phyloP scores from a whole-genome alignment of 2,329 filamentous ascomycete genomes.

The Phoma sp. region DNA sequence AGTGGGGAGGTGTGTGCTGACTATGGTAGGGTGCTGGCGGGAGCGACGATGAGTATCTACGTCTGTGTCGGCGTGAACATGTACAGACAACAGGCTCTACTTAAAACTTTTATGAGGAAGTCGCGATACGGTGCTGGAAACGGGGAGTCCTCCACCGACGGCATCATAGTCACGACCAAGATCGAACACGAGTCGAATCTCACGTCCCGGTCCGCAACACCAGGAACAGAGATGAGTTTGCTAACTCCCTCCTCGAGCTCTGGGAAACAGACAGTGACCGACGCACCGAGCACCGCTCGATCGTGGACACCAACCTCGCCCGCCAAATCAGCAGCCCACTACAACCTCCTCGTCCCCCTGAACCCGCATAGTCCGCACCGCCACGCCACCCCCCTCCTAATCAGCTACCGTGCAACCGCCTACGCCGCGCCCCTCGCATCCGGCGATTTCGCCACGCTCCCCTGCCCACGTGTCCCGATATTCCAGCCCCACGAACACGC shows the following conservation, averaged over 20 bases:
- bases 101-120: slow-evolving; percentile 41
- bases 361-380: neutral
- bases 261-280: slow-evolving; percentile 7
- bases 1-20: slow-evolving; percentile 13
- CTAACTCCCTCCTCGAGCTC: slow-evolving; percentile 42
- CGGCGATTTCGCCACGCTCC: slow-evolving; percentile 2
- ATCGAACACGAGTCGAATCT: slow-evolving; percentile 63
- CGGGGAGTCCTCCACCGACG: slow-evolving; percentile 39
- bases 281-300: neutral
- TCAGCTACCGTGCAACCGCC: slow-evolving; percentile 18
- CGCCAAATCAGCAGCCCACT: neutral
- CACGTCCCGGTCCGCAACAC: slow-evolving; percentile 7
- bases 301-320: neutral
- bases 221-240: slow-evolving; percentile 27
- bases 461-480: neutral
- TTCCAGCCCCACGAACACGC: slow-evolving; percentile 3
- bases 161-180: slow-evolving; percentile 61
- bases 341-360: neutral
- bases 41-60: slow-evolving; percentile 70
- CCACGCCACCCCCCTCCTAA: neutral
- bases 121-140: slow-evolving; percentile 7
- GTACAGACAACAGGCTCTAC: slow-evolving; percentile 67
- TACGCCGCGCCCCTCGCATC: slow-evolving; percentile 13
- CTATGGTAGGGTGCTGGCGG: slow-evolving; percentile 57
- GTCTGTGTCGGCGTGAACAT: slow-evolving; percentile 70